Evolutionary conservation across 352 stramenopile genomes (phyloP).

Genomic region (Phytophthora parvispora): DNA sequence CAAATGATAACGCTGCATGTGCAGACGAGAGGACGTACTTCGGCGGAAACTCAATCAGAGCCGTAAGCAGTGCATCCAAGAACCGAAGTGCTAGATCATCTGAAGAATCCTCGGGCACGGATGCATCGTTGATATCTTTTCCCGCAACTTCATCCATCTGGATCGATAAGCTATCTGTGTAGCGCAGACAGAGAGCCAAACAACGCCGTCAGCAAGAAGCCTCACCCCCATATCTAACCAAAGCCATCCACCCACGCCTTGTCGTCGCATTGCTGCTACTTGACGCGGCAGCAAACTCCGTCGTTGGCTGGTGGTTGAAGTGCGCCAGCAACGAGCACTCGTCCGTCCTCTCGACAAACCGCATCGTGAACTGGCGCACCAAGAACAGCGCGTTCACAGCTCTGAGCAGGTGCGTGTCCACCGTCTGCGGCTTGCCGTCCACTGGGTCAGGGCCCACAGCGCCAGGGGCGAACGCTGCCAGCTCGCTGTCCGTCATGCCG

Average conservation of each 20-base stretch:
- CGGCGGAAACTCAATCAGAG: slow-evolving; percentile 66
- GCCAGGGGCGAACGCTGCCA: slow-evolving; percentile 44
- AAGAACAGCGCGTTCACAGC: slow-evolving; percentile 81
- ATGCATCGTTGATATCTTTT: slow-evolving; percentile 13
- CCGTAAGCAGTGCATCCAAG: slow-evolving; percentile 68
- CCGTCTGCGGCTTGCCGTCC: slow-evolving; percentile 46
- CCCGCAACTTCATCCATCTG: slow-evolving; percentile 33
- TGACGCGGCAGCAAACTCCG: slow-evolving; percentile 1
- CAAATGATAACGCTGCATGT: background rate
- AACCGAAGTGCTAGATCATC: slow-evolving; percentile 77
- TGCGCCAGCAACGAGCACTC: slow-evolving; percentile 69
- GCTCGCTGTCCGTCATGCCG: slow-evolving; percentile 61
- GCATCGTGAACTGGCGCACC: slow-evolving; percentile 77
- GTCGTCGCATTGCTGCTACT: slow-evolving; percentile 2
- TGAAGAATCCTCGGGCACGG: slow-evolving; percentile 27
- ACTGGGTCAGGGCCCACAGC: slow-evolving; percentile 6
- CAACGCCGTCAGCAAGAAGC: too few species aligned
- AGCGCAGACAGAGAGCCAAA: background rate
- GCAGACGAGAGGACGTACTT: slow-evolving; percentile 48
- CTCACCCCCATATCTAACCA: background rate
- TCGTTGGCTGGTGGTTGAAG: slow-evolving; percentile 55
- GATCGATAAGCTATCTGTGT: slow-evolving; percentile 36
- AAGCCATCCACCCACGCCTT: slow-evolving; percentile 19
- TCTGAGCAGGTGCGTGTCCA: slow-evolving; percentile 59
- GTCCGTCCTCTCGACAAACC: slow-evolving; percentile 78